Conservation (phyloP, 2,329 filamentous ascomycete genomes). For the Hypoxylon sp. region DNA sequence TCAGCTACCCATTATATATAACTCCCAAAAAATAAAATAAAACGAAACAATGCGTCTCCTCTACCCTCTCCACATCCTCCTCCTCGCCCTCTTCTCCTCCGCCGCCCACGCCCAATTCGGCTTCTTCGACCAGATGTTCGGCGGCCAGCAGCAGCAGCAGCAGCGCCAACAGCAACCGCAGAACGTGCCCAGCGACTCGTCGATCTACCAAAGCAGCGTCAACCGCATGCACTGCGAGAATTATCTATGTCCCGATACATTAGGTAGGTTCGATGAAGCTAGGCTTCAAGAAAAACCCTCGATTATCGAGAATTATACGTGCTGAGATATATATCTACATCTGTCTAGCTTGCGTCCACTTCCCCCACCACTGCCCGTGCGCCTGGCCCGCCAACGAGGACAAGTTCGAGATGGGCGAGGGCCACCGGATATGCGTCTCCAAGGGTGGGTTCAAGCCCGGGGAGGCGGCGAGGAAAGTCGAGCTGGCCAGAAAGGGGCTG, state of each 20-base stretch:
- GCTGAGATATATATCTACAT: background rate
- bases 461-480: conserved; percentile 80
- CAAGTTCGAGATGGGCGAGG: conserved; percentile 80
- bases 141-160: conserved; percentile 62
- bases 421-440: conserved; percentile 77
- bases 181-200: conserved; percentile 86
- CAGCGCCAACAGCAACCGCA: conserved; percentile 73
- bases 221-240: conserved; percentile 83
- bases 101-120: conserved; percentile 83
- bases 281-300: background rate
- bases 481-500: conserved; percentile 82
- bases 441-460: conserved; percentile 79
- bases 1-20: too few relatives aligned
- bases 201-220: conserved; percentile 70
- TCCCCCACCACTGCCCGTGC: conserved; percentile 97
- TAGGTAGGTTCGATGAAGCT: conserved; percentile 60
- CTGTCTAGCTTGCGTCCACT: conserved; percentile 83
- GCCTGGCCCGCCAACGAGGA: conserved; percentile 81
- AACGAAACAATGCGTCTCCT: conserved; percentile 49
- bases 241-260: conserved; percentile 93
- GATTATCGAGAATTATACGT: background rate
- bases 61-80: conserved; percentile 58
- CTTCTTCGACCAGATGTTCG: conserved; percentile 99
- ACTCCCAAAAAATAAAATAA: conserved; percentile 3
- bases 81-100: conserved; percentile 71